phyloP scores from a whole-genome alignment of 148 eudicot species.

The Cornus suecica region DNA sequence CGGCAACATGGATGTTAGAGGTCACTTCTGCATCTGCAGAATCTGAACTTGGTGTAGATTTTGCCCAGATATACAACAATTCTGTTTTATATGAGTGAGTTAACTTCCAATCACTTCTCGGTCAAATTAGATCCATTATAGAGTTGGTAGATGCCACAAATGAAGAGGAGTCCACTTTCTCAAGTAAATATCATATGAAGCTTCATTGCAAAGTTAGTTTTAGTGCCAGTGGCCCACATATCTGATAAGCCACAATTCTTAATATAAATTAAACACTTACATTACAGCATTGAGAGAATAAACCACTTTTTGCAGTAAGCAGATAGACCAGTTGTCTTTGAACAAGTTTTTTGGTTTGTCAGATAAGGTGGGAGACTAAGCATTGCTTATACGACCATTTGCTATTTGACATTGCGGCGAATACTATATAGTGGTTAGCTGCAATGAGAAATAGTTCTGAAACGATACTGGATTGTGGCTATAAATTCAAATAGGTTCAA shows the following conservation, averaged over 20 bases:
- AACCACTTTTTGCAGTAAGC: background rate
- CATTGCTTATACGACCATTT: background rate
- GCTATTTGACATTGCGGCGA: background rate
- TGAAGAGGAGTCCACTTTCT: background rate
- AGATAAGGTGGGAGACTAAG: background rate
- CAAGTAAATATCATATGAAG: background rate
- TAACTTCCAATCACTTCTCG: background rate
- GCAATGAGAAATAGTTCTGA: background rate
- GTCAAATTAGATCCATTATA: background rate
- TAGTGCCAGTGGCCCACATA: too few relatives aligned
- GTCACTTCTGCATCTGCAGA: slow-evolving; percentile 76
- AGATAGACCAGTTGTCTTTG: too few relatives aligned
- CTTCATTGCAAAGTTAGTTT: background rate
- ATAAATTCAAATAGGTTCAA: background rate
- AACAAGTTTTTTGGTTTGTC: background rate
- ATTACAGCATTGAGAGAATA: background rate
- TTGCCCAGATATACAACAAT: slow-evolving; percentile 45
- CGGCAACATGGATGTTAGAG: slow-evolving; percentile 91
- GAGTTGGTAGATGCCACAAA: background rate
- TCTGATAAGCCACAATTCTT: background rate
- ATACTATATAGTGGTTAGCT: background rate
- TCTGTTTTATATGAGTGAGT: slow-evolving; percentile 63
- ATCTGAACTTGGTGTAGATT: slow-evolving; percentile 59
- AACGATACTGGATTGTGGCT: too few relatives aligned
- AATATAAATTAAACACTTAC: background rate